phyloP scores from a whole-genome alignment of 148 eudicot genomes.

The Vaccinium vitisidaea region DNA sequence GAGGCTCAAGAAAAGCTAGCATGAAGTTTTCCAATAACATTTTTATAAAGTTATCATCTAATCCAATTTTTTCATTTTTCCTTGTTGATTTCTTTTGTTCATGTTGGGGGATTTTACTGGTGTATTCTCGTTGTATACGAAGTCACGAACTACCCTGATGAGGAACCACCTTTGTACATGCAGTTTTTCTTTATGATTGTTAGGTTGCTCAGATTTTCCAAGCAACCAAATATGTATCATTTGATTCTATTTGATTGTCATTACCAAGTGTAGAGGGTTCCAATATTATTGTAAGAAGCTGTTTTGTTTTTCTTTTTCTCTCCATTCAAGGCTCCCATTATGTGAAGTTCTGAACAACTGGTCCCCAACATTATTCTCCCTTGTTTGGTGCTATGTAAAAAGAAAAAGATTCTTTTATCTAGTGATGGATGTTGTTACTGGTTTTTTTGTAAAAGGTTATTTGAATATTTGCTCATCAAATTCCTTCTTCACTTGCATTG shows the following conservation, averaged over 20 bases:
- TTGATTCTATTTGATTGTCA: constrained; percentile 15
- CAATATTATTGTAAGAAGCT: constrained; percentile 42
- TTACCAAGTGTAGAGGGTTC: constrained; percentile 33
- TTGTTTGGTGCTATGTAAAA: background rate
- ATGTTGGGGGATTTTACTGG: constrained; percentile 21
- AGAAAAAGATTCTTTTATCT: background rate
- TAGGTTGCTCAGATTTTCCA: constrained; percentile 27
- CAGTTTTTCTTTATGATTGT: constrained; percentile 15
- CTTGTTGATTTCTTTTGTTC: constrained; percentile 16
- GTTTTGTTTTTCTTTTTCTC: constrained; percentile 22
- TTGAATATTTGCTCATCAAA: background rate
- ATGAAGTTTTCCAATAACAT: constrained; percentile 18
- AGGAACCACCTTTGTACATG: constrained; percentile 60
- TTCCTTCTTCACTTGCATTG: background rate
- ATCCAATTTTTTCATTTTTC: constrained; percentile 47
- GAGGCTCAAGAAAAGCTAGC: constrained; percentile 58
- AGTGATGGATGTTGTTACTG: background rate
- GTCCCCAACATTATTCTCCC: background rate
- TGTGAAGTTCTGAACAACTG: constrained; percentile 22
- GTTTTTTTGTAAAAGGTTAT: background rate
- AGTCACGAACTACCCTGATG: constrained; percentile 5
- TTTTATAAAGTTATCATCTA: constrained; percentile 24
- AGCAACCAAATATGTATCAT: constrained; percentile 15
- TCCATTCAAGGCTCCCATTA: constrained; percentile 27
- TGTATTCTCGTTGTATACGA: constrained; percentile 18